Evolutionary conservation across 371 early-diverging fungal genomes (phyloP), one percentile per base, ranked within the genome.

Genomic region (Paraphysoderma sedebokerense): DNA sequence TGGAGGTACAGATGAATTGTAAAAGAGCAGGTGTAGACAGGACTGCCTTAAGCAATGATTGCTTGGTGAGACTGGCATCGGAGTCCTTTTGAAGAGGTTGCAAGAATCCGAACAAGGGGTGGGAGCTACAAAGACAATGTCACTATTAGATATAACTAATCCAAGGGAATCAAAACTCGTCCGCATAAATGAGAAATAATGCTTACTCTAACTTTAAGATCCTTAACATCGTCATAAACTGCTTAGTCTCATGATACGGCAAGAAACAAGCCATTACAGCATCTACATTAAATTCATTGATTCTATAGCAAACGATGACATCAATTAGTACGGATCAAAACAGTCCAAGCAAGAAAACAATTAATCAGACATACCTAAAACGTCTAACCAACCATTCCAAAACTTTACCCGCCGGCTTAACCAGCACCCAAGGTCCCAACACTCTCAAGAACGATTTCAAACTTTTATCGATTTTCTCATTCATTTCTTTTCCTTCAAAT

Each of bases 321-420:
- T 13, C 11, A 51, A 9, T 15, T 1, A 29, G 4, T 26, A 26
- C 38, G 13, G 40, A 38, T 3, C 15, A 19, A 8, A 8, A 27
- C 1, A 11, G 23, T 44, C 29, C 2, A n/a, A 31, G 47, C 47
- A 0, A 2, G 33, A 20, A 2, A 30, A 20, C 31, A 4, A 4
- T 1, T 26, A n/a, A n/a, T n/a, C n/a, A n/a, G n/a, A n/a, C n/a
- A n/a, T 35, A 67, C 66, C 58, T 57, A 70, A 91, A 92, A 30
- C 92, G 76, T 41, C 92, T 76, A 20, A 93, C 65, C 41, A 96
- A 72, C 85, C 92, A 96, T 64, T 96, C 97, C 19, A 92, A 55
- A 0, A 79, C 83, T 58, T 89, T 88, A 45, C 82, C 81, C 2
- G 91, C 76, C 5, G 84, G 76, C 46, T 77, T 76, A 28, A 81